Evolutionary conservation across 495 filamentous ascomycete genomes (phyloP).

Genomic region (Aspergillus mulundensis): DNA sequence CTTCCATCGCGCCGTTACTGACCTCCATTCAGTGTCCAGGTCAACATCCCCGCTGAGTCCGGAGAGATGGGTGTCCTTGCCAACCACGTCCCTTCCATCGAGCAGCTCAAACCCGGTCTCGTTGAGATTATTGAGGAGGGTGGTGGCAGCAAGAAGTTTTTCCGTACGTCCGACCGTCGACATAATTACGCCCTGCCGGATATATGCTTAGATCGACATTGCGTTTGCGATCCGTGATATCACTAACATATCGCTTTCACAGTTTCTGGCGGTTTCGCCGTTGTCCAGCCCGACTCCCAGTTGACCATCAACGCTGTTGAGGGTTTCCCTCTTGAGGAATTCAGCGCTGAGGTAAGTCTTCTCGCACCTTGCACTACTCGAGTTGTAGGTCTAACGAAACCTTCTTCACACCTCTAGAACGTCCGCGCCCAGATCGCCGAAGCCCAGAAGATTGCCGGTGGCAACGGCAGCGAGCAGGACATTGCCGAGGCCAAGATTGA

Average conservation of each 20-base stretch:
- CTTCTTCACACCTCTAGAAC: conserved; percentile 24
- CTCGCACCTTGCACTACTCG: not conserved
- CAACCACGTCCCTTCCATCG: conserved; percentile 97
- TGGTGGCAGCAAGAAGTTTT: conserved; percentile 92
- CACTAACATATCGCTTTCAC: conserved; percentile 23
- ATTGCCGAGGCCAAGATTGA: conserved; percentile 98
- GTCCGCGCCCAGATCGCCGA: conserved; percentile 66
- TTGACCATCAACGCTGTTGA: conserved; percentile 98
- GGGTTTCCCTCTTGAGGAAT: conserved; percentile 89
- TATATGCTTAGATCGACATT: not conserved
- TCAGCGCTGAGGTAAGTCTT: conserved; percentile 71
- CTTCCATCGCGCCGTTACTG: conserved; percentile 27
- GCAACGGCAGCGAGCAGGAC: conserved; percentile 92
- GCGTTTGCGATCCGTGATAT: not conserved
- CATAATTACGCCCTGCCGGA: conserved; percentile 10
- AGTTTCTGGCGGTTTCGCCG: conserved; percentile 97
- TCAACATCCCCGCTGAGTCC: conserved; percentile 97
- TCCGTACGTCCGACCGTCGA: conserved; percentile 65
- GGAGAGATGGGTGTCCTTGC: conserved; percentile 99
- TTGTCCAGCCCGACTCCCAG: conserved; percentile 90
- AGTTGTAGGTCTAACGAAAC: conserved; percentile 7
- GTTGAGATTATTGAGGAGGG: conserved; percentile 95
- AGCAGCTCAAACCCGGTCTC: conserved; percentile 95
- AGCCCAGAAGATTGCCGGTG: conserved; percentile 89
- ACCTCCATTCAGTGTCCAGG: conserved; percentile 71